A percentile compares a stretch with the other conserved stretches of the same genome.
These are phyloP conservation scores for Amphibolis antarctica DNA, from an alignment of 106 monocot species.

Conservation along the genomic window DNA sequence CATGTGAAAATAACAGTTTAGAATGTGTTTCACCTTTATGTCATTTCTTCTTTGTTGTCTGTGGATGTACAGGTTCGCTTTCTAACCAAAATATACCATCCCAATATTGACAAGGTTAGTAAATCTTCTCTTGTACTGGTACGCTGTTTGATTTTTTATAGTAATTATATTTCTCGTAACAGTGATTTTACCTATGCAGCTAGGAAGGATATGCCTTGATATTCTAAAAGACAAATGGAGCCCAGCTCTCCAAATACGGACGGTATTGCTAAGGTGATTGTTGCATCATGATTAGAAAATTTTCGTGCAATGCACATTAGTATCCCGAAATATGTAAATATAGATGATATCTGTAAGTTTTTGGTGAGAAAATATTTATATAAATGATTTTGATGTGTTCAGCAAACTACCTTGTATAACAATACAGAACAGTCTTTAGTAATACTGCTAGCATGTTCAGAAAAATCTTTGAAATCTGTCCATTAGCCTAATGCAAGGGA, in stretches of 20 bases:
- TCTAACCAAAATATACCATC: constrained; percentile 98
- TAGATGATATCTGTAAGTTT: too few species aligned
- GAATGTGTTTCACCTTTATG: not conserved
- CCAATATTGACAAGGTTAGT: constrained; percentile 95
- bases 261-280: constrained; percentile 33
- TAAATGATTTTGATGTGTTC: not conserved
- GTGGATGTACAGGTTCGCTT: constrained; percentile 64
- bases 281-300: not conserved
- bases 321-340: too few species aligned
- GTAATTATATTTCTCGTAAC: not conserved
- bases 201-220: constrained; percentile 37
- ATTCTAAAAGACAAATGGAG: constrained; percentile 50
- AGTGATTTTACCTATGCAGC: constrained; percentile 11
- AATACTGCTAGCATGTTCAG: too few species aligned
- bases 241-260: constrained; percentile 40
- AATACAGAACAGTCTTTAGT: not conserved
- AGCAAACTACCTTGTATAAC: not conserved
- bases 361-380: too few species aligned
- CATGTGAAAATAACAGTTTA: not conserved
- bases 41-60: not conserved
- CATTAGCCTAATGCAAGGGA: not conserved
- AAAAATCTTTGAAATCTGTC: too few species aligned
- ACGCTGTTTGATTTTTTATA: not conserved
- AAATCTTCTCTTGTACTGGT: not conserved
- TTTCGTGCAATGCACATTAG: too few species aligned